phyloP scores from a whole-genome alignment of 768 basidiomycete species.

The Boletus pseudopeckii region DNA sequence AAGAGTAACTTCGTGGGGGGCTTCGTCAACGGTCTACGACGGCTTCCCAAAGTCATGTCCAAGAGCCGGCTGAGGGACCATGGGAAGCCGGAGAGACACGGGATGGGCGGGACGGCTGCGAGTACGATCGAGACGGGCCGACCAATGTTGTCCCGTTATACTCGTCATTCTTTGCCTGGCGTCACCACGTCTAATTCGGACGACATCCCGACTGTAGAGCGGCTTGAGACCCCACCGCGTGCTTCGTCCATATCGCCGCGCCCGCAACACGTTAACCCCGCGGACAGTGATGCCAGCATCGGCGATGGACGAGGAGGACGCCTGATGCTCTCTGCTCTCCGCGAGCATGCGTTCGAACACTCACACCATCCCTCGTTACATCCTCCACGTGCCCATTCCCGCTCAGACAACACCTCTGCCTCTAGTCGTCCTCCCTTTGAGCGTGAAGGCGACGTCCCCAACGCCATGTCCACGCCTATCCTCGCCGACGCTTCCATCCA shows the following conservation, averaged over 20 bases:
- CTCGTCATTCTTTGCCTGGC: conserved; percentile 17
- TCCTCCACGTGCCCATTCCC: conserved; percentile 17
- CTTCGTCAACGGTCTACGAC: conserved; percentile 29
- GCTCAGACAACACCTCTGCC: conserved; percentile 17
- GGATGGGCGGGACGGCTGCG: background rate
- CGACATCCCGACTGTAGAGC: conserved; percentile 29
- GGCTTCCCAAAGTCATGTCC: conserved; percentile 34
- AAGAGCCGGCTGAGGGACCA: conserved; percentile 28
- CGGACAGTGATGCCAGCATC: conserved; percentile 21
- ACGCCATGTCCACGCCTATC: conserved; percentile 30
- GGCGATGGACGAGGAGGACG: conserved; percentile 26
- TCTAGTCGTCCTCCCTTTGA: conserved; percentile 27
- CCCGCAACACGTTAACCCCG: conserved; percentile 10
- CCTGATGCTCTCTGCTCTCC: conserved; percentile 23
- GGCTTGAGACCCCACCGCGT: conserved; percentile 24
- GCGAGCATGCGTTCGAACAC: conserved; percentile 22
- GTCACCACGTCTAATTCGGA: conserved; percentile 25
- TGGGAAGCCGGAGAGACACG: conserved; percentile 23
- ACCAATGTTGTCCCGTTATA: conserved; percentile 18
- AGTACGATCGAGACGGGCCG: conserved; percentile 14
- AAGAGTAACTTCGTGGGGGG: conserved; percentile 29
- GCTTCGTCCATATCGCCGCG: conserved; percentile 26
- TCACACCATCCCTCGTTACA: conserved; percentile 9
- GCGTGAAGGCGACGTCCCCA: conserved; percentile 19
- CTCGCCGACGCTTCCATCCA: conserved; percentile 24